Base-by-base conservation (phyloP, 306 rosid genomes). In the Betula pendula region DNA sequence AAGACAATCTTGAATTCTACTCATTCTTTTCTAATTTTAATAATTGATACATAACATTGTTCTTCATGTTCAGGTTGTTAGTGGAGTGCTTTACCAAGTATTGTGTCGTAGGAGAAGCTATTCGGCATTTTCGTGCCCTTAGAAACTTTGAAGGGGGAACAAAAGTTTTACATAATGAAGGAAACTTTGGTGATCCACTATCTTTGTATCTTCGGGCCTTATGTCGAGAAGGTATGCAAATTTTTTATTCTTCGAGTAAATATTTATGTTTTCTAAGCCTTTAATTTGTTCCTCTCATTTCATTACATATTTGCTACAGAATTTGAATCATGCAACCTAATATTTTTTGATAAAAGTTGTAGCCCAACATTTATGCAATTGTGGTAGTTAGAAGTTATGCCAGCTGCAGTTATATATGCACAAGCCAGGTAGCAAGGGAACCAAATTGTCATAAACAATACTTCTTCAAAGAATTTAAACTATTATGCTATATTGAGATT, bases 1-100 rank as follows among this genome's bases (percentile, higher is more conserved):
- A 43, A 5, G 8, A 42, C n/a, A 25, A 44, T 69, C n/a, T 77
- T 17, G 27, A 77, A 13, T 70, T 49, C 66, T 51, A 7, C 31
- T 40, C 16, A 0, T 71, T n/a, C n/a, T 59, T 42, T 20, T 25
- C 4, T 17, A 1, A 43, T 50, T 48, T 44, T 16, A 14, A 17
- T 56, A 0, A 69, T 68, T 13, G 42, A 5, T 68, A 69, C 68
- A 67, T 72, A 19, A 69, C 35, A 55, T 67, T 58, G 12, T 78
- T 22, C 43, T 69, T 80, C 81, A 75, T 86, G 75, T 87, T 76
- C 85, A 94, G 98, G 85, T 83, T 94, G 86, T 79, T 94, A 78
- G 95, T 94, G 75, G 98, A 92, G 89, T 94, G 98, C 79, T 94
- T 94, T 85, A 90, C 97, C 71, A 94, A 94, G 90, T 94, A 94